Percentiles rank a stretch among this genome's conserved stretches.
These are phyloP conservation scores for Santalum album DNA, from an alignment of 164 flowering plant species.

Conservation along the genomic window DNA sequence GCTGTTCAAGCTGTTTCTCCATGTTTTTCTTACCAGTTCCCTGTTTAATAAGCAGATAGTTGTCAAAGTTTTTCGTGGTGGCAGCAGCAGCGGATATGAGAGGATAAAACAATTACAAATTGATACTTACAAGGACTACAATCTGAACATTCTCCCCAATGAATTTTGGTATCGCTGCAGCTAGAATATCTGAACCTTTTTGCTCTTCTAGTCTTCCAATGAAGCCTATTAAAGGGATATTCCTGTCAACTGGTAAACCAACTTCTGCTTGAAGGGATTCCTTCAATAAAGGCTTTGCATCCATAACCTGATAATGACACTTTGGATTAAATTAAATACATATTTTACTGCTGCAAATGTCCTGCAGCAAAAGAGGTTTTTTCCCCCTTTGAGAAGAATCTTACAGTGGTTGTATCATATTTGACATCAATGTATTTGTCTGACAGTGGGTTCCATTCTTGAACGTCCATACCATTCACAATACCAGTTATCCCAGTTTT, in stretches of 20 bases:
- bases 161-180: conserved; percentile 58
- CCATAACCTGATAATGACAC: conserved; percentile 40
- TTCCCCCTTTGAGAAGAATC: too few relatives aligned
- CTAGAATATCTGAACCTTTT: conserved; percentile 91
- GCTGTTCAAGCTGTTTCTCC: conserved; percentile 69
- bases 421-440: conserved; percentile 59
- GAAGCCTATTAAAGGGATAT: conserved; percentile 78
- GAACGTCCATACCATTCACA: conserved; percentile 90
- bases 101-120: not conserved
- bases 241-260: conserved; percentile 71
- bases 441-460: conserved; percentile 81
- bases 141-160: conserved; percentile 60
- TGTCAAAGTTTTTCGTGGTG: not conserved
- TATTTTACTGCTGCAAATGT: too few relatives aligned
- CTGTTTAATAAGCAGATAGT: conserved; percentile 20
- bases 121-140: conserved; percentile 55
- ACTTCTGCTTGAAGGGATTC: conserved; percentile 89
- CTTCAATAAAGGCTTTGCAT: conserved; percentile 68
- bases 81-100: not conserved
- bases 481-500: conserved; percentile 51
- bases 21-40: conserved; percentile 84
- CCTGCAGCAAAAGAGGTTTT: too few relatives aligned
- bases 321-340: too few relatives aligned
- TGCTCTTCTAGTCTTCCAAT: conserved; percentile 96
- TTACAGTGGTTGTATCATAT: conserved; percentile 70